These are phyloP conservation scores for Penicillium goetzii DNA, from an alignment of 495 filamentous ascomycete species.

Conservation along the genomic window DNA sequence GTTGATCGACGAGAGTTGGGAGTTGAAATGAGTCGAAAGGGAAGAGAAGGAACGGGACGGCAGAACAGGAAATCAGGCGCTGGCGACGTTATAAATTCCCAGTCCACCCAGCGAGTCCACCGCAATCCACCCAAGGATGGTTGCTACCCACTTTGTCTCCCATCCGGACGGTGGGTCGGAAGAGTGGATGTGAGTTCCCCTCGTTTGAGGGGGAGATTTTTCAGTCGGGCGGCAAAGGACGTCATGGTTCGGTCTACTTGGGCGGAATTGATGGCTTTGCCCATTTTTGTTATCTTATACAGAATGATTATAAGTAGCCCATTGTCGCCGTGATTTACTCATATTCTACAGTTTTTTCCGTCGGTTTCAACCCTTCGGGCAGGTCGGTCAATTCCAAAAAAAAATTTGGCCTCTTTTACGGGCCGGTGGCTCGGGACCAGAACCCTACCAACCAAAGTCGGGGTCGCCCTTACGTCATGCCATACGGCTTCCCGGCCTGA, in stretches of 20 bases:
- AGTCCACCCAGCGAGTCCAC: slow-evolving; percentile 10
- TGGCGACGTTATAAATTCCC: slow-evolving; percentile 43
- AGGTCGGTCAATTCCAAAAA: neutral
- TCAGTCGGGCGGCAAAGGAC: slow-evolving; percentile 10
- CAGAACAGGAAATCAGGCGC: slow-evolving; percentile 26
- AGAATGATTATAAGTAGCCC: neutral
- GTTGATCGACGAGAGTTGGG: slow-evolving; percentile 9
- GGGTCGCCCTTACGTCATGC: slow-evolving; percentile 33
- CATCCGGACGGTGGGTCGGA: slow-evolving; percentile 44
- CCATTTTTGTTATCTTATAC: neutral
- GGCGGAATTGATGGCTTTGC: neutral
- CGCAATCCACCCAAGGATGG: slow-evolving; percentile 34
- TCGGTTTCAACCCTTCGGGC: slow-evolving; percentile 1
- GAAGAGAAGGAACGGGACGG: slow-evolving; percentile 18
- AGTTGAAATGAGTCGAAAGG: slow-evolving; percentile 13
- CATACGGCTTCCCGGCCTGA: slow-evolving; percentile 30
- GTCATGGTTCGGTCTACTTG: slow-evolving; percentile 19
- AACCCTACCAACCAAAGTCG: slow-evolving; percentile 17
- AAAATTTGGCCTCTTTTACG: slow-evolving; percentile 6
- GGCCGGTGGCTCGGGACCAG: slow-evolving; percentile 27
- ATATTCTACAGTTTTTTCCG: neutral
- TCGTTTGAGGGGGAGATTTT: slow-evolving; percentile 26
- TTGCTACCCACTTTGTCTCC: slow-evolving; percentile 43
- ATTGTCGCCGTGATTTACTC: neutral
- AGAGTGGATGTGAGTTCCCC: slow-evolving; percentile 43